Evolutionary conservation across 164 flowering plant genomes (phyloP), one percentile per base, ranked within the genome.

Genomic region (Brasenia schreberi): DNA sequence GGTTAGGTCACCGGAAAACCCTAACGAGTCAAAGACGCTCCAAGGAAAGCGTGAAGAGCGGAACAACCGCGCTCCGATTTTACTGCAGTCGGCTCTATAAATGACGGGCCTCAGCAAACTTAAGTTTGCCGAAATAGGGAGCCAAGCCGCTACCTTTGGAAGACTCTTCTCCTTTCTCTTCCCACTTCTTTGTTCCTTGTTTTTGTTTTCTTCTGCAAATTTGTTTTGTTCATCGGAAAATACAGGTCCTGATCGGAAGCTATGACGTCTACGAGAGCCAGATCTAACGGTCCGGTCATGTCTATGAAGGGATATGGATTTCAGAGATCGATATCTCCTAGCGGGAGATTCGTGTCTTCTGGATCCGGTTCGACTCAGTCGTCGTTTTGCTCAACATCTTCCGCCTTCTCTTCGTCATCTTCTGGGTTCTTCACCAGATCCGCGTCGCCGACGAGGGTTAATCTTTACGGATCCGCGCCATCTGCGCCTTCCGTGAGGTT

Each of bases 391-490:
- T 49, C 56, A 16, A 49, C 56, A 3, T 49, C 56, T 14, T 9
- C 56, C 7, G 65, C 66, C 59, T 65, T 70, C 60, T 72, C 68
- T 14, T 72, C 66, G 12, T 67, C 72, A 43, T 70, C 76, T 18
- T 59, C 64, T 33, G 73, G 69, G 18, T 71, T 77, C 39, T 74
- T 75, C 17, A 49, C 56, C 56, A 62, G 72, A 17, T 33, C 74
- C 11, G 39, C 65, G 12, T 82, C 85, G 5, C 85, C 82, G 1
- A 73, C 81, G 5, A 80, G 83, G 6, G 82, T 77, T 14, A 77
- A 72, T 60, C 59, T 77, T 10, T 71, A 43, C 66, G 69, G 76
- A 7, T 67, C 79, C 0, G 53, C 72, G 6, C 18, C 76, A 4
- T 70, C 80, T 0, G 64, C 74, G 1, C 68, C 70, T 3, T 63